Evolutionary conservation across 2,329 filamentous ascomycete species (phyloP), one percentile per base, ranked within the genome.

Genomic region (Knoxdaviesia proteae): DNA sequence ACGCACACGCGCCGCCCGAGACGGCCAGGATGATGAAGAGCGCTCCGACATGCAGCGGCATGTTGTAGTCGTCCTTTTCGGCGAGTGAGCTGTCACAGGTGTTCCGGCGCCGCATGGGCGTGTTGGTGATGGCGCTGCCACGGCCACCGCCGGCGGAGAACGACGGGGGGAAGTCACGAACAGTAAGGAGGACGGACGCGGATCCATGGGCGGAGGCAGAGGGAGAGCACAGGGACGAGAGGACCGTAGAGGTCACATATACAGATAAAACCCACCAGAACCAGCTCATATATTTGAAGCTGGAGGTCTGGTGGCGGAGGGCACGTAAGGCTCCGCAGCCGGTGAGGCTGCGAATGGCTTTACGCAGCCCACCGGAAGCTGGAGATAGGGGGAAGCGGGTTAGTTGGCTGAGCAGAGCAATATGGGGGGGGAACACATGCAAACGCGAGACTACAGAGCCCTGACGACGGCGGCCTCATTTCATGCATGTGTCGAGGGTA

Each of bases 31-130:
- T 61, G 53, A 68, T 63, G 54, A 67, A 54, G 31, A 78, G 56
- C 31, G 72, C 74, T 45, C 67, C 65, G 42, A 73, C 68, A 53
- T 77, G 73, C 11, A 74, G 59, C 7, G 68, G 59, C 9, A 63
- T 64, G 52, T 77, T 71, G 58, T 77, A 77, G 1, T 58, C 52
- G 41, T 50, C 50, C 33, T 53, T 50, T 43, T 51, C 45, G 46
- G 54, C 53, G 32, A 56, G 56, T 32, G 52, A 54, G 32, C 47
- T 42, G 32, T 46, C 50, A 42, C 56, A 58, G 34, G 36, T 31
- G 43, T 42, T 40, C 29, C 40, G 32, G 7, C 35, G 43, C 42
- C 36, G 36, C 45, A 40, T 40, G 44, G 42, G 36, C 49, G 49
- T 38, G 20, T 20, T 20, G 20, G 20, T 20, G 20, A 20, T 20